Evolutionary conservation across 108 stramenopile species (phyloP).

Genomic region (Stephanodiscus triporus): DNA sequence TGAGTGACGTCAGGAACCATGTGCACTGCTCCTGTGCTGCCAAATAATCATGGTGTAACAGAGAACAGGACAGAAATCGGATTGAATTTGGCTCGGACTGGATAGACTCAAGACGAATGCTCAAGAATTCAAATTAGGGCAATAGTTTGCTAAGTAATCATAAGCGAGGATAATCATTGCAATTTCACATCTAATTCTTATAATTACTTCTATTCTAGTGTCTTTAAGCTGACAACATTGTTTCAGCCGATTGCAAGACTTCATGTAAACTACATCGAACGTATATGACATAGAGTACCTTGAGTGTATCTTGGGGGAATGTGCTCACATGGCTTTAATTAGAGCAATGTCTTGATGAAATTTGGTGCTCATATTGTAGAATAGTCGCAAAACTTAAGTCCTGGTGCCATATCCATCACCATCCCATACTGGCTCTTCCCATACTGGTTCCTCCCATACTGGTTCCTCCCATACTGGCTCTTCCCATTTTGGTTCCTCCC

Average conservation of each 20-base stretch:
- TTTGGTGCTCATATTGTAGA: neutral
- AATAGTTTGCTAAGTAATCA: neutral
- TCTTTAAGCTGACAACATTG: neutral
- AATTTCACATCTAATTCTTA: neutral
- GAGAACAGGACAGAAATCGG: too few species aligned
- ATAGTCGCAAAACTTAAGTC: neutral
- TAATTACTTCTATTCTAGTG: neutral
- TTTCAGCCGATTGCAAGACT: too few species aligned
- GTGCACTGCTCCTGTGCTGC: too few species aligned
- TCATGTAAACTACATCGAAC: too few species aligned
- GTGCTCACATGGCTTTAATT: too few species aligned
- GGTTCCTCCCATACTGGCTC: neutral
- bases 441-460: neutral
- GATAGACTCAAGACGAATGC: too few species aligned
- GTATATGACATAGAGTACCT: neutral
- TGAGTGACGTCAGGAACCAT: too few species aligned
- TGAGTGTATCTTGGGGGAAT: neutral
- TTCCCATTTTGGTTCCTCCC: neutral
- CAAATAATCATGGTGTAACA: too few species aligned
- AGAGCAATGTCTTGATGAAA: neutral
- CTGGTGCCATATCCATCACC: neutral
- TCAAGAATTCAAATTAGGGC: neutral
- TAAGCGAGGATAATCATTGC: neutral
- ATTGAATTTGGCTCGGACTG: too few species aligned
- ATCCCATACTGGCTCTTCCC: constrained; percentile 2